These are phyloP conservation scores for Erodium moschatum DNA, from an alignment of 441 rosid genomes.

Conservation along the genomic window DNA sequence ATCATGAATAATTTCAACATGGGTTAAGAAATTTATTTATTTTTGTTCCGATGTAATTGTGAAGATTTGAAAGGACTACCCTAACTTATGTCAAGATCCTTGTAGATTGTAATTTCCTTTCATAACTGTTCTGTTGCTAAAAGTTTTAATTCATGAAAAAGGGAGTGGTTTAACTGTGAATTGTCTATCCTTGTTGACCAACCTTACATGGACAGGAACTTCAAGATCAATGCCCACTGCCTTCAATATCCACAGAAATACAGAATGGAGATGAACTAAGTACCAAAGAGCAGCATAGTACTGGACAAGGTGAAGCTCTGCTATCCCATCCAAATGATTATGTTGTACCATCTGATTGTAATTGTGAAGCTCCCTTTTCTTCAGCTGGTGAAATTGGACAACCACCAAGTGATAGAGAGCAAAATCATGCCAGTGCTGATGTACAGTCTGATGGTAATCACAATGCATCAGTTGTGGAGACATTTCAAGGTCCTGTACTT, in stretches of 20 bases:
- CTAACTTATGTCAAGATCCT: neutral
- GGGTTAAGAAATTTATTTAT: neutral
- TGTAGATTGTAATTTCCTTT: neutral
- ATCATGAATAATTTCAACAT: neutral
- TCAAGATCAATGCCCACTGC: slow-evolving; percentile 26
- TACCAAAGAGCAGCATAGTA: slow-evolving; percentile 23
- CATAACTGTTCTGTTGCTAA: neutral
- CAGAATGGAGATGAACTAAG: slow-evolving; percentile 28
- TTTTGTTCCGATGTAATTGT: neutral
- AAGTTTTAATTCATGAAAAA: neutral
- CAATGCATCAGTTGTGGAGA: slow-evolving; percentile 4
- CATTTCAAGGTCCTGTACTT: slow-evolving; percentile 28
- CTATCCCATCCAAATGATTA: slow-evolving; percentile 16
- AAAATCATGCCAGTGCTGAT: neutral
- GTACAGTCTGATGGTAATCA: neutral
- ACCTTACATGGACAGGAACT: slow-evolving; percentile 29
- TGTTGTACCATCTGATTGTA: slow-evolving; percentile 24
- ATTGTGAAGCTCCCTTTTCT: slow-evolving; percentile 22
- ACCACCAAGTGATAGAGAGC: slow-evolving; percentile 24
- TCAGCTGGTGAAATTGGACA: slow-evolving; percentile 23
- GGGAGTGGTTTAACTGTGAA: neutral
- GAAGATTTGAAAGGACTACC: neutral
- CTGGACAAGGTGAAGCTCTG: slow-evolving; percentile 28
- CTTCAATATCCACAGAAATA: slow-evolving; percentile 23
- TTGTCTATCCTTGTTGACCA: neutral